Evolutionary conservation across 2,329 filamentous ascomycete species (phyloP).

Genomic region (Alternaria ethzedia): DNA sequence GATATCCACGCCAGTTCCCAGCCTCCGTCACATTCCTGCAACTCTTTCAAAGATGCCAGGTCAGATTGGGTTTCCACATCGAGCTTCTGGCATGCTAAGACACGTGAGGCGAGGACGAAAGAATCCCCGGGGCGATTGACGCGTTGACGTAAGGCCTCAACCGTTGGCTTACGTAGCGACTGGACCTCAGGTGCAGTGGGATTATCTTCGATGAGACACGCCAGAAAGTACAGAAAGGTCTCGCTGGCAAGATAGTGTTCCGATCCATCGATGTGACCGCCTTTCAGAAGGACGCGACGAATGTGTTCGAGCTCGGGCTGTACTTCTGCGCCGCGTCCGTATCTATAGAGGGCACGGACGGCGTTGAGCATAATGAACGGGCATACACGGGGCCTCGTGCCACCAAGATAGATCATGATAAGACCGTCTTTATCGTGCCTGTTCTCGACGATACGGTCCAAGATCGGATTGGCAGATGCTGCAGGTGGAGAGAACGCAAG

Average conservation of each 20-base stretch:
- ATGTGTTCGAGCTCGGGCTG: constrained; percentile 34
- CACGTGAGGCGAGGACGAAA: constrained; percentile 36
- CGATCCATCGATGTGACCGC: constrained; percentile 43
- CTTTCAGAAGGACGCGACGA: constrained; percentile 13
- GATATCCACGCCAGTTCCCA: constrained; percentile 37
- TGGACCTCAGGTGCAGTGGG: constrained; percentile 23
- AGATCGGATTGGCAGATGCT: constrained; percentile 2
- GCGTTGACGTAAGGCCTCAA: constrained; percentile 28
- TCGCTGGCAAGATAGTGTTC: constrained; percentile 43
- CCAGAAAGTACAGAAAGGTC: constrained; percentile 42
- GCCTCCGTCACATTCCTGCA: constrained; percentile 45
- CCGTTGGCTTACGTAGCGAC: constrained; percentile 27
- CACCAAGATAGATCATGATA: constrained; percentile 48
- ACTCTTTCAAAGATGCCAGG: constrained; percentile 22
- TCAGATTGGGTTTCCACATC: constrained; percentile 15
- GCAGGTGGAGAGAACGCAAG: constrained; percentile 25
- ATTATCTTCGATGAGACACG: constrained; percentile 27
- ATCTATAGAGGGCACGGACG: constrained; percentile 40
- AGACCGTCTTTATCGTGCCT: constrained; percentile 48
- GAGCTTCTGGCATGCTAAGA: constrained; percentile 35
- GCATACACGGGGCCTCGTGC: constrained; percentile 30
- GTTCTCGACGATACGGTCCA: constrained; percentile 39
- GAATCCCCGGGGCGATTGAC: constrained; percentile 30
- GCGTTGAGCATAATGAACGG: constrained; percentile 44
- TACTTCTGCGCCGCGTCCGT: constrained; percentile 31